phyloP scores from a whole-genome alignment of 108 stramenopile genomes.

The Phaeodactylum tricornutum region DNA sequence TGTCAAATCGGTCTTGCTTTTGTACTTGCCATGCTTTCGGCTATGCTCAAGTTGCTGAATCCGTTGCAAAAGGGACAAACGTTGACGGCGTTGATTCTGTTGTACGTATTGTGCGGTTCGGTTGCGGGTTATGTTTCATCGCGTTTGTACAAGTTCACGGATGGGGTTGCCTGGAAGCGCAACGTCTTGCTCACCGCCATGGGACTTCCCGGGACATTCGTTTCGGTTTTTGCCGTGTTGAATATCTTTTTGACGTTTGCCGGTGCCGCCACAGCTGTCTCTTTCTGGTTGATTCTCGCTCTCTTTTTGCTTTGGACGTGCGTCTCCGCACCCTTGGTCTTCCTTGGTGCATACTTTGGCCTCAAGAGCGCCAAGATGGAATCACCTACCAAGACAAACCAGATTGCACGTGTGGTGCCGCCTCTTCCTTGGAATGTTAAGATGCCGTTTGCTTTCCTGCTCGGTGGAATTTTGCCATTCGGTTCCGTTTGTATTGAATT shows the following conservation, averaged over 20 bases:
- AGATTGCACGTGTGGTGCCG: conserved; percentile 89
- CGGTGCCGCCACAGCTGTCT: conserved; percentile 84
- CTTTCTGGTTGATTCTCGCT: conserved; percentile 75
- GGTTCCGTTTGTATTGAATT: conserved; percentile 97
- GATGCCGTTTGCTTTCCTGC: conserved; percentile 34
- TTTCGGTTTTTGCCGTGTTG: conserved; percentile 73
- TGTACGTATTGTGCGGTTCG: conserved; percentile 86
- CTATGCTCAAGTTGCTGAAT: conserved; percentile 80
- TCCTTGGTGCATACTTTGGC: conserved; percentile 92
- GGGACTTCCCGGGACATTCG: conserved; percentile 68
- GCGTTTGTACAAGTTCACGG: conserved; percentile 87
- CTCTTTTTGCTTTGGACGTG: conserved; percentile 80
- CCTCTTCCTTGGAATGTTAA: conserved; percentile 79
- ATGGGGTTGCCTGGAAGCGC: conserved; percentile 67
- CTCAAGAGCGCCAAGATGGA: conserved; percentile 70
- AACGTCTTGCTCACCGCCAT: conserved; percentile 79
- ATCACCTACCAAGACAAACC: conserved; percentile 85
- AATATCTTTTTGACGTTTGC: conserved; percentile 70
- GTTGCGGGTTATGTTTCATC: conserved; percentile 84
- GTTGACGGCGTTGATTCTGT: conserved; percentile 76
- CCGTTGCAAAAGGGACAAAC: conserved; percentile 92
- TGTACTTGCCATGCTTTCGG: conserved; percentile 58
- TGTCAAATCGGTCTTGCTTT: conserved; percentile 84
- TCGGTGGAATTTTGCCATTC: conserved; percentile 94
- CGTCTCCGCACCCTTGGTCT: conserved; percentile 85